Base-by-base conservation (phyloP, 179 eudicot species). In the Carnegiea gigantea region DNA sequence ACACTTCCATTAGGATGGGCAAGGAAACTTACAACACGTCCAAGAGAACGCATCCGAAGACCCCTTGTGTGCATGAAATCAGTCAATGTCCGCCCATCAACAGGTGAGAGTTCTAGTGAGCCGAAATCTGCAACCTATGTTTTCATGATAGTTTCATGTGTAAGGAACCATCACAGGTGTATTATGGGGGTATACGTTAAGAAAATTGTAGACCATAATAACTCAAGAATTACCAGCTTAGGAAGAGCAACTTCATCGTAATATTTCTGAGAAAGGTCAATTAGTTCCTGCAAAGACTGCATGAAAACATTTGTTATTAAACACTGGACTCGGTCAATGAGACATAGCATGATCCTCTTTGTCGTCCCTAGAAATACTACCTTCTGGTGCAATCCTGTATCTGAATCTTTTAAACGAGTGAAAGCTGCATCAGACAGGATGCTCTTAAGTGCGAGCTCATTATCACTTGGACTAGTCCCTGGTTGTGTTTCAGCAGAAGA, bases 51-150 rank as follows among this genome's bases (percentile, higher is more conserved):
- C 97, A 97, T 97, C 80, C 93, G 89, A 75, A 97, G 98, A 81
- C 99, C 99, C 89, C 99, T 92, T 70, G 99, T 97, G 72, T 97
- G 99, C 99, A 97, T 97, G 86, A 97, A 97, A 85, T 97, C 99
- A 79, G 99, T 95, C 78, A 97, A 82, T 46, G 99, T 97, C 40
- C 98, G 93, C 48, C 99, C 99, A 90, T 97, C 99, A 75, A 97
- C 99, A 54, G 99, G 99, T 44, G 99, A 97, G 81, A 97, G 98
- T 83, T 97, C 99, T 85, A 97, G 86, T 77, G 99, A 97, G 84
- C 99, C 99, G 90, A 97, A 97, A 92, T 97, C 99, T 81, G 98
- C 94, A 84, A 97, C 99, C 99, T 97, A 91, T 64, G 28, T 26
- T 57, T n/a, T 57, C 70, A 89, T 14, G 60, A 77, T 17, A n/a